Conservation (phyloP, 352 stramenopile species). For the Peronospora farinosa region DNA sequence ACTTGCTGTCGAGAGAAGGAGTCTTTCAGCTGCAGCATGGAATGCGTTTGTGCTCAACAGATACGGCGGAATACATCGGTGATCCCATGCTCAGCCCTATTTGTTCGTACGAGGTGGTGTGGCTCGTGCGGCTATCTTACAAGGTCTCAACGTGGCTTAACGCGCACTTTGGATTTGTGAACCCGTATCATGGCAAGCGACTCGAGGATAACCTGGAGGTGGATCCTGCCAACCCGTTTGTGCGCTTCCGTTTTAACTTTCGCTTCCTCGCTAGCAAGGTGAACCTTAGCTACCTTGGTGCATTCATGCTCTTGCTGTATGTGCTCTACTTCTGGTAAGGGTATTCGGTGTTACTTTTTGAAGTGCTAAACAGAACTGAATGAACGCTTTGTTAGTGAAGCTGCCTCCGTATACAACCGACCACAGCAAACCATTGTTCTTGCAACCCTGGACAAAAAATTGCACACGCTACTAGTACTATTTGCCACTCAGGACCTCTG, state of each 20-base stretch:
- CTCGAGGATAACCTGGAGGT: conserved; percentile 74
- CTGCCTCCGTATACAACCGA: conserved; percentile 6
- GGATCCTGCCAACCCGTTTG: conserved; percentile 35
- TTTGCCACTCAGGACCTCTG: conserved; percentile 10
- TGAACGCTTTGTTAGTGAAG: conserved; percentile 4
- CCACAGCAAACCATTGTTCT: conserved; percentile 14
- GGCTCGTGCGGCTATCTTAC: conserved; percentile 73
- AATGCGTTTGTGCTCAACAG: conserved; percentile 66
- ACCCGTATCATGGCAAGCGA: conserved; percentile 58
- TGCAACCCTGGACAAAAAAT: conserved; percentile 19
- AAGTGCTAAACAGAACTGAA: conserved; percentile 9
- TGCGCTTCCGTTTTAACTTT: conserved; percentile 77
- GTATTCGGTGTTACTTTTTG: conserved; percentile 1
- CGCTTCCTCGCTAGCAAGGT: conserved; percentile 82
- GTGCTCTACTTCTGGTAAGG: conserved; percentile 61
- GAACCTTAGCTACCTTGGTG: conserved; percentile 66
- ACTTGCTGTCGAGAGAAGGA: conserved; percentile 57
- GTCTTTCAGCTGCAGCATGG: conserved; percentile 60
- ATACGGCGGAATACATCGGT: conserved; percentile 59
- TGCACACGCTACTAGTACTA: conserved; percentile 20
- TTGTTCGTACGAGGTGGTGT: conserved; percentile 71
- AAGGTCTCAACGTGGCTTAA: conserved; percentile 80
- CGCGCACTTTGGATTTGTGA: conserved; percentile 50
- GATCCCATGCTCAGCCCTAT: conserved; percentile 84
- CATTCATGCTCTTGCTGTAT: conserved; percentile 59